Base-by-base conservation (phyloP, 345 rosid genomes). In the Ceriops tagal region DNA sequence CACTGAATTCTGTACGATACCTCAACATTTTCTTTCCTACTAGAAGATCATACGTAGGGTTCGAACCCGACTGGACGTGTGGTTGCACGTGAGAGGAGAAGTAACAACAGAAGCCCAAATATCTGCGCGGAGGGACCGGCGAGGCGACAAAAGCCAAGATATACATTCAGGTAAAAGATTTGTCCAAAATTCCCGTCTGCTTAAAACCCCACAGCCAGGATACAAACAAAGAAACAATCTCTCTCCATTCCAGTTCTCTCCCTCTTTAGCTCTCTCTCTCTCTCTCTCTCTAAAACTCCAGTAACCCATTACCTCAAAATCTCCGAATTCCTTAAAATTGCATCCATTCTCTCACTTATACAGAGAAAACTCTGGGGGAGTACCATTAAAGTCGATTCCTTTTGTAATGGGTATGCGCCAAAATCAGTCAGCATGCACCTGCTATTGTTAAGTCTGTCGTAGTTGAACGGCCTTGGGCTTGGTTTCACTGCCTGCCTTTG, bases 401-500 rank as follows among this genome's bases (percentile, higher is more conserved):
- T 57, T 67, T 68, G 66, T 58, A 67, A 51, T 67, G 79, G 76
- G 78, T 56, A 31, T 57, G 60, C 64, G 19, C 64, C 63, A 70
- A 61, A 75, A 35, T 77, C 68, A 28, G 67, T 64, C 34, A 58
- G 60, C 60, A 69, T 62, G 64, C 63, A 31, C 31, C 27, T 52
- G 16, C 35, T 43, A 43, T 43, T 43, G 5, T 59, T 47, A 19
- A 56, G 18, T 66, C 67, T 19, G n/a, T 37, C 7, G 27, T 58
- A 64, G 60, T 3, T 61, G 53, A n/a, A 30, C 53, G 57, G 60
- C 3, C 65, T 43, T 43, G 58, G 58, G 62, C 8, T 35, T 19
- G 53, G 62, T 15, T 32, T 9, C 24, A 28, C 39, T 57, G 35
- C 55, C 66, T 13, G 34, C 43, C 63, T 75, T 31, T 21, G n/a